phyloP scores from a whole-genome alignment of 2,329 filamentous ascomycete species.

The Aspergillus melleus region DNA sequence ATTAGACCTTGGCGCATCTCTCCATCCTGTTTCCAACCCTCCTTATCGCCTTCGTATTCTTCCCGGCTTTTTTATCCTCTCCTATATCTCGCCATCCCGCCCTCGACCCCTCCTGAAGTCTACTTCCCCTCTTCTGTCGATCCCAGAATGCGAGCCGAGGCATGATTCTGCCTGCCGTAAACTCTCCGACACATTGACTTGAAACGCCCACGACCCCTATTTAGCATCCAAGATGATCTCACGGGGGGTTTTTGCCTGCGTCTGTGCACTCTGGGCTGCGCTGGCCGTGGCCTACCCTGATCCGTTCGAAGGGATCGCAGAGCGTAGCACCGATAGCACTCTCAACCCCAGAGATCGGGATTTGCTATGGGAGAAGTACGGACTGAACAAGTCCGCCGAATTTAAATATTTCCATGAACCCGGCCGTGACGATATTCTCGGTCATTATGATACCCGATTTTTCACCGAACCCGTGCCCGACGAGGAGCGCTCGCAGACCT shows the following conservation, averaged over 20 bases:
- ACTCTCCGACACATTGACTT: background rate
- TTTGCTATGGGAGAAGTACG: conserved; percentile 25
- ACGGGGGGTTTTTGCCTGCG: conserved; percentile 17
- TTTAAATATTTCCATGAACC: conserved; percentile 68
- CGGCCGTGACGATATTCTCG: conserved; percentile 58
- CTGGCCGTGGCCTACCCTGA: conserved; percentile 18
- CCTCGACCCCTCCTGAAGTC: background rate
- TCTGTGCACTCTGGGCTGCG: conserved; percentile 21
- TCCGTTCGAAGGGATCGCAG: conserved; percentile 5
- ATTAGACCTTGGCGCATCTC: background rate
- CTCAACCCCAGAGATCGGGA: conserved; percentile 12
- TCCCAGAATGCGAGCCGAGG: conserved; percentile 19
- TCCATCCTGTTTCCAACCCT: background rate
- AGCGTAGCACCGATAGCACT: conserved; percentile 10
- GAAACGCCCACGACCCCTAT: background rate
- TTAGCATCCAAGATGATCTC: conserved; percentile 22
- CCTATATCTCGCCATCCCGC: background rate
- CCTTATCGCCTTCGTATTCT: background rate
- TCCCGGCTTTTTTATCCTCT: background rate
- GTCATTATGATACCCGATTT: conserved; percentile 74
- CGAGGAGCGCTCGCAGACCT: conserved; percentile 63
- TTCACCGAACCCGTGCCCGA: conserved; percentile 66
- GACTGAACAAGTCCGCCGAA: conserved; percentile 33
- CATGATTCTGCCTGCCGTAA: conserved; percentile 6
- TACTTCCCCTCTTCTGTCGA: background rate